Evolutionary conservation across 2,329 filamentous ascomycete genomes (phyloP), one percentile per base, ranked within the genome.

Genomic region (Aspergillus viridinutans): DNA sequence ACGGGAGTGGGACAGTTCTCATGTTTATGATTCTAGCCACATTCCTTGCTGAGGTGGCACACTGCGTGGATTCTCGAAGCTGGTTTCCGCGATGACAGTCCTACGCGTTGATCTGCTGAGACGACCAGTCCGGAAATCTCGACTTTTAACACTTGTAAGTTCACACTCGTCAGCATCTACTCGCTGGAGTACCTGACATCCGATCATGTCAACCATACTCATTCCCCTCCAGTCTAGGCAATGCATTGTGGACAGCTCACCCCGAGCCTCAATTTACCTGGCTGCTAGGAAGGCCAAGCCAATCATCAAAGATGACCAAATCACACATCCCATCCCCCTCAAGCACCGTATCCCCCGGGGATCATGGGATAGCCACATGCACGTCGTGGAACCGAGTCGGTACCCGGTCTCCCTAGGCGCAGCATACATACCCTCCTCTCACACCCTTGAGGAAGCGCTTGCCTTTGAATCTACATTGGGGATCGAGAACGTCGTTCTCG

Each of bases 291-390:
- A 53, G 50, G 28, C 43, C 17, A 51, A 57, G 49, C 48, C 21
- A 28, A 59, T 47, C 51, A 55, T 23, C 56, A 58, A 43, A 28
- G 60, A 53, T 47, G 23, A 10, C 20, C 54, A 52, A 40, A 55
- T 49, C 10, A 12, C 32, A 20, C 32, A 54, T 7, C 14, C 45
- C 23, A 23, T 56, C 26, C 59, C 63, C 3, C 26, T 69, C 26
- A 68, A 61, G 28, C 54, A 64, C 29, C 64, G 64, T 50, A 53
- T 75, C 25, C 73, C 74, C n/a, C 49, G 58, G 2, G 55, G 61
- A 20, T 67, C 83, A 55, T 86, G 84, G 83, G 83, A 86, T 66
- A 81, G 79, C 52, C 84, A 87, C 67, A 86, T 87, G 82, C 85
- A 87, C 67, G 78, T 87, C 35, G 76, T 85, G 50, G 81, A 85